Evolutionary conservation across 2,329 filamentous ascomycete species (phyloP).

Genomic region (Xylaria polymorpha): DNA sequence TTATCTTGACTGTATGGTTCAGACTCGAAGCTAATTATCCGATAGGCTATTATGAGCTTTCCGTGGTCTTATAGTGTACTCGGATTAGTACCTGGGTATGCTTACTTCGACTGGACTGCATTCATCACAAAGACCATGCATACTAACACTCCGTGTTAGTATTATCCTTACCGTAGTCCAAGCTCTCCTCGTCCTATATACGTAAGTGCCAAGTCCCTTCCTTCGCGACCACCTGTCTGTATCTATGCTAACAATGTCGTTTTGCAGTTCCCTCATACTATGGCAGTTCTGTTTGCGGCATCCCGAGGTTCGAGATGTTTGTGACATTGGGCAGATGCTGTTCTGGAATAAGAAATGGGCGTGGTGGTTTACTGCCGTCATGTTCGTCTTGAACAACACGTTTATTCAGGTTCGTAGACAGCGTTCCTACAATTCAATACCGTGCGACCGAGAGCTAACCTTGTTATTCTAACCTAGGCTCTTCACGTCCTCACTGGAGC

Average conservation of each 20-base stretch:
- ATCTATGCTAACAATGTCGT: constrained; percentile 16
- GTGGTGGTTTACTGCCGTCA: constrained; percentile 77
- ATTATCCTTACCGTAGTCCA: constrained; percentile 85
- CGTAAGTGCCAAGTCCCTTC: constrained; percentile 62
- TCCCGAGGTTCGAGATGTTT: constrained; percentile 91
- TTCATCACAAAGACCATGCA: constrained; percentile 25
- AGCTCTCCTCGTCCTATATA: constrained; percentile 84
- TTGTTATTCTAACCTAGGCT: constrained; percentile 57
- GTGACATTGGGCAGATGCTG: constrained; percentile 94
- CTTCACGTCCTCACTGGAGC: constrained; percentile 87
- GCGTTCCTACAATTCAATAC: not conserved
- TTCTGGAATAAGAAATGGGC: constrained; percentile 86
- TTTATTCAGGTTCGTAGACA: constrained; percentile 75
- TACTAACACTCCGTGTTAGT: constrained; percentile 46
- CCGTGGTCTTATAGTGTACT: constrained; percentile 92
- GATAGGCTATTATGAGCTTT: constrained; percentile 88
- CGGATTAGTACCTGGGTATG: constrained; percentile 81
- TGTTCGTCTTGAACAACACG: constrained; percentile 95
- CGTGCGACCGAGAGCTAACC: constrained; percentile 30
- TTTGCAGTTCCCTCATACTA: constrained; percentile 43
- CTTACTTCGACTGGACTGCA: constrained; percentile 35
- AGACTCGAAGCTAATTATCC: constrained; percentile 18
- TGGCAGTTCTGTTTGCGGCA: constrained; percentile 89
- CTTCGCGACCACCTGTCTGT: no score
- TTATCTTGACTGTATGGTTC: not conserved